A percentile compares a stretch with the other conserved stretches of the same genome.
Evolutionary conservation across 768 basidiomycete genomes (phyloP).

Genomic region (Tulasnella sp.): DNA sequence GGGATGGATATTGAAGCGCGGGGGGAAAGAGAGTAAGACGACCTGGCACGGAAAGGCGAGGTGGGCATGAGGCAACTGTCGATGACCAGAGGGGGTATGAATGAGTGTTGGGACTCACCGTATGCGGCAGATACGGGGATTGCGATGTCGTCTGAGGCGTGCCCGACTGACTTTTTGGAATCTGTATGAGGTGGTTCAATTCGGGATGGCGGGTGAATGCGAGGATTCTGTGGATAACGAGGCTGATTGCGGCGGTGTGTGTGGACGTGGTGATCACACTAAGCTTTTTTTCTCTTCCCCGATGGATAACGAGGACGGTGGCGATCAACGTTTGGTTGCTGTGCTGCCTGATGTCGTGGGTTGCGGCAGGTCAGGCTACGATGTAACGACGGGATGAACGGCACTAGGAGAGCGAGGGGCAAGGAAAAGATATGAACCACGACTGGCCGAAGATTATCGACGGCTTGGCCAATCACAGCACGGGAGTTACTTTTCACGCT

Average conservation of each 20-base stretch:
- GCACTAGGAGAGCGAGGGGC: not conserved
- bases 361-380: not conserved
- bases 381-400: not conserved
- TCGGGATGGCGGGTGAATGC: not conserved
- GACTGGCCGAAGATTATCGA: not conserved
- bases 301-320: not conserved
- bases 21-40: not conserved
- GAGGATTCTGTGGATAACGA: not conserved
- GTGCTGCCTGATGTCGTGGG: not conserved
- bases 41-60: not conserved
- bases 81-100: not conserved
- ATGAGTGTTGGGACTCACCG: not conserved
- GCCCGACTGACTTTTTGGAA: not conserved
- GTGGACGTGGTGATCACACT: not conserved
- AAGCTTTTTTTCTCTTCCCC: not conserved
- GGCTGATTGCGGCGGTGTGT: not conserved
- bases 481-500: not conserved
- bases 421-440: not conserved
- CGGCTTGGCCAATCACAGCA: not conserved
- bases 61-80: not conserved
- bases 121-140: constrained; percentile 1
- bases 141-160: constrained; percentile 3
- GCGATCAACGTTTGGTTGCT: not conserved
- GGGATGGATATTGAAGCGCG: constrained; percentile 3
- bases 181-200: not conserved